phyloP scores from a whole-genome alignment of 2,329 filamentous ascomycete genomes.

The Fusarium goolgardi region DNA sequence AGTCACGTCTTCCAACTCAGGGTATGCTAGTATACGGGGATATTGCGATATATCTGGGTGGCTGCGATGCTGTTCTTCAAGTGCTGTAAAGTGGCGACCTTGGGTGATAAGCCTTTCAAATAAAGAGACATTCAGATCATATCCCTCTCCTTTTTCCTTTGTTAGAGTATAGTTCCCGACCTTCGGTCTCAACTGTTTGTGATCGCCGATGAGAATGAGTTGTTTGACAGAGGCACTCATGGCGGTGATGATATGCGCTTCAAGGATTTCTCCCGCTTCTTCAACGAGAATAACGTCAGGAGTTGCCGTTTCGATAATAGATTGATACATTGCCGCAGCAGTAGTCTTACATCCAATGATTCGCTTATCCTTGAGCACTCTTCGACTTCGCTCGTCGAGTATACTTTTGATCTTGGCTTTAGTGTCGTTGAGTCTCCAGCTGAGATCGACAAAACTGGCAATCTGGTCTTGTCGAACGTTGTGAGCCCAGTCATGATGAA shows the following conservation, averaged over 20 bases:
- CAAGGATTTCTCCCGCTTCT: constrained; percentile 79
- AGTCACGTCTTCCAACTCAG: constrained; percentile 66
- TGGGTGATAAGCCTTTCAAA: constrained; percentile 74
- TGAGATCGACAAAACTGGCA: constrained; percentile 53
- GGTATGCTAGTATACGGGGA: constrained; percentile 70
- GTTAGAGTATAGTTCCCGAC: constrained; percentile 69
- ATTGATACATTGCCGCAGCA: constrained; percentile 70
- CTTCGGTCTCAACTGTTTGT: constrained; percentile 78
- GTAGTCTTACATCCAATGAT: constrained; percentile 80
- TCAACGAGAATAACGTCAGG: constrained; percentile 75
- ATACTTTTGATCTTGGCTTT: constrained; percentile 58
- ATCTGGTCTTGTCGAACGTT: constrained; percentile 64
- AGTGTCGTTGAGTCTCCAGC: constrained; percentile 55
- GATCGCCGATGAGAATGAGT: constrained; percentile 77
- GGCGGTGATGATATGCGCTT: constrained; percentile 71
- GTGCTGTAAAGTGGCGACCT: constrained; percentile 64
- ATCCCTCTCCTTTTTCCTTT: constrained; percentile 73
- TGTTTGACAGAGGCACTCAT: constrained; percentile 68
- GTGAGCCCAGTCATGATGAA: constrained; percentile 57
- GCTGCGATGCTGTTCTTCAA: constrained; percentile 75
- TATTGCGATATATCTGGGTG: constrained; percentile 73
- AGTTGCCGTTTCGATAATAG: constrained; percentile 63
- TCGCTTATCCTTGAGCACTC: constrained; percentile 63
- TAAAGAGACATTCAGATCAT: constrained; percentile 73
- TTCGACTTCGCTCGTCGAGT: constrained; percentile 56